Evolutionary conservation across 1,139 yeast genomes (phyloP).

Genomic region (Saccharomyces hybrid): DNA sequence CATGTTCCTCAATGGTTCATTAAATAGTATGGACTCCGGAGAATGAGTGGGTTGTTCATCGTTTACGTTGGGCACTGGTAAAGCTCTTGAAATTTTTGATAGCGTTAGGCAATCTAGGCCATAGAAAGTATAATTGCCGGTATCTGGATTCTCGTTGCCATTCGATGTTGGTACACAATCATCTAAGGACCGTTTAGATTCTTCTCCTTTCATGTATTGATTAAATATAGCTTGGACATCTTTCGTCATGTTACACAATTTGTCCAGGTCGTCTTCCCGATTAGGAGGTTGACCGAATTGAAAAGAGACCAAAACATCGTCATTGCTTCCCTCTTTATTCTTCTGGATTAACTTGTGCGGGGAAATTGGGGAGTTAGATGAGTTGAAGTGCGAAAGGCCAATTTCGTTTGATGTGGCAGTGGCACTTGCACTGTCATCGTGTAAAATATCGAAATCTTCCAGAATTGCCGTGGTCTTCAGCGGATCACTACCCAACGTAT

Average conservation of each 20-base stretch:
- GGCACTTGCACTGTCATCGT: neutral
- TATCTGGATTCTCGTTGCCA: conserved; percentile 17
- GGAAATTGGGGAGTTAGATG: neutral
- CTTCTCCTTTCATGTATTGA: conserved; percentile 5
- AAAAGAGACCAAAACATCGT: neutral
- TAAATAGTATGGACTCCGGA: conserved; percentile 38
- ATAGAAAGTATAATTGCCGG: conserved; percentile 32
- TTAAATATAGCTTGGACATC: conserved; percentile 5
- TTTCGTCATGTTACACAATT: conserved; percentile 2
- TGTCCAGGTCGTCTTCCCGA: conserved; percentile 1
- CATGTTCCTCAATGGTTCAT: conserved; percentile 44
- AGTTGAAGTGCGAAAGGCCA: neutral
- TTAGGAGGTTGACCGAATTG: neutral
- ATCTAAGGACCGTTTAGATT: neutral
- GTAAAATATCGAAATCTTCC: neutral
- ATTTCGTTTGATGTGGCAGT: neutral
- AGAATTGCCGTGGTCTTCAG: neutral
- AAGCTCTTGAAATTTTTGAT: conserved; percentile 21
- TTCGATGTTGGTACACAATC: conserved; percentile 5
- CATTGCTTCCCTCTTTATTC: neutral
- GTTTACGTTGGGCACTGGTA: conserved; percentile 9
- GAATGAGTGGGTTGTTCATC: conserved; percentile 2
- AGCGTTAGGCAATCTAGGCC: conserved; percentile 24
- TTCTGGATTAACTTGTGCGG: neutral
- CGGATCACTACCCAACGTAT: neutral